Conservation (phyloP, 2,329 filamentous ascomycete genomes). For the Fusarium illudens region DNA sequence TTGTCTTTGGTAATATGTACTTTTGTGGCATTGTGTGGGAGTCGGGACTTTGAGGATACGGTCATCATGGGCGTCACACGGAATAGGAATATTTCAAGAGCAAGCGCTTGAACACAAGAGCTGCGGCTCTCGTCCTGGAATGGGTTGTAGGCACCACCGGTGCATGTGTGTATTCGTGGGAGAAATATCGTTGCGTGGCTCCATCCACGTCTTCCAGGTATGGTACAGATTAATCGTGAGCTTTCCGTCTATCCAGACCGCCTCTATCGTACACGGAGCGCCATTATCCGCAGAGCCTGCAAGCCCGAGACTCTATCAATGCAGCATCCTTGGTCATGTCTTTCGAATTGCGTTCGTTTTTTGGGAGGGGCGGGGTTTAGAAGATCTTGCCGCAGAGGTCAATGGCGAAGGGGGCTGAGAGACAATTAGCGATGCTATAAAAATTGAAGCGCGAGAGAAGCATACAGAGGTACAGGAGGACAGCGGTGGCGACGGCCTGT, state of each 20-base stretch:
- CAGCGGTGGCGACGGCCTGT: slow-evolving; percentile 70
- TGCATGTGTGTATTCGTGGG: slow-evolving; percentile 11
- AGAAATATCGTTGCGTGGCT: slow-evolving; percentile 29
- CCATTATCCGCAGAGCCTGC: slow-evolving; percentile 18
- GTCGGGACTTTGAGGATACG: slow-evolving; percentile 30
- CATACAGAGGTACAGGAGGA: slow-evolving; percentile 81
- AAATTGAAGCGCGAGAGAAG: not conserved
- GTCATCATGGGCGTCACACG: slow-evolving; percentile 36
- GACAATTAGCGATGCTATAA: slow-evolving; percentile 9
- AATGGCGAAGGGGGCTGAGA: slow-evolving; percentile 65
- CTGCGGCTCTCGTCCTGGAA: not conserved
- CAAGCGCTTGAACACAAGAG: slow-evolving; percentile 14
- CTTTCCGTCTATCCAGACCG: slow-evolving; percentile 31
- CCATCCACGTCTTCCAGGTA: slow-evolving; percentile 27
- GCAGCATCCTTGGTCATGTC: slow-evolving; percentile 1
- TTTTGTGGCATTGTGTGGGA: slow-evolving; percentile 33
- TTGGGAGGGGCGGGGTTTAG: slow-evolving; percentile 39
- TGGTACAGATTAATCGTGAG: slow-evolving; percentile 39
- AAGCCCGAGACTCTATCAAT: slow-evolving; percentile 11
- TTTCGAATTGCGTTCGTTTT: not conserved
- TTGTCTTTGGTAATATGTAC: slow-evolving; percentile 29
- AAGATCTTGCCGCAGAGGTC: slow-evolving; percentile 59
- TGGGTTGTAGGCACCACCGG: not conserved
- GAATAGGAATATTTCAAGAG: slow-evolving; percentile 27
- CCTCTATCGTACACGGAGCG: slow-evolving; percentile 40